phyloP scores from a whole-genome alignment of 2,329 filamentous ascomycete species.

The Cucurbitaria berberidis region DNA sequence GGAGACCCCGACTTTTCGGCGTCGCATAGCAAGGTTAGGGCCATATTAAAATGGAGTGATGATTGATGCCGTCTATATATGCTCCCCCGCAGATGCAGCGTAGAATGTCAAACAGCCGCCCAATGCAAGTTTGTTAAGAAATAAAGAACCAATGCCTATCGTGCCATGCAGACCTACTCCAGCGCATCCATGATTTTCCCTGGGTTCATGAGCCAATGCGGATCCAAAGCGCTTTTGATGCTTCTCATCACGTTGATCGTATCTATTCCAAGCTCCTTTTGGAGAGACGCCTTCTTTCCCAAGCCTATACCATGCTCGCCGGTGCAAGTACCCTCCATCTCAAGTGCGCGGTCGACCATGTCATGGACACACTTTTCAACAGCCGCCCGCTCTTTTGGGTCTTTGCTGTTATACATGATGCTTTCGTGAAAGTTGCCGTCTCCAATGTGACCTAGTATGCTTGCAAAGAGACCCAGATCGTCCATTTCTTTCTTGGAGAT shows the following conservation, averaged over 20 bases:
- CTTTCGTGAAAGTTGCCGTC: conserved; percentile 95
- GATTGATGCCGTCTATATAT: conserved; percentile 9
- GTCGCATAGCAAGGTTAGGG: background rate
- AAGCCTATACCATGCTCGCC: conserved; percentile 87
- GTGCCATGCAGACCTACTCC: conserved; percentile 11
- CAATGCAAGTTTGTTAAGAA: conserved; percentile 20
- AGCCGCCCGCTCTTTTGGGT: conserved; percentile 72
- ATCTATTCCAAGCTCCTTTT: conserved; percentile 79
- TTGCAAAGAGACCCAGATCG: conserved; percentile 82
- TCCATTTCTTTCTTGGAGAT: conserved; percentile 89
- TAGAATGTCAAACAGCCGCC: conserved; percentile 25
- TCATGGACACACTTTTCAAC: conserved; percentile 84
- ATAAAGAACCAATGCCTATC: conserved; percentile 1
- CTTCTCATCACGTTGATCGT: conserved; percentile 84
- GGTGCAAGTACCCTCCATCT: conserved; percentile 94
- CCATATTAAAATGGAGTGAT: background rate
- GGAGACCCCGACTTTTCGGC: background rate
- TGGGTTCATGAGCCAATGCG: conserved; percentile 87
- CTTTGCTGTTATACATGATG: conserved; percentile 81
- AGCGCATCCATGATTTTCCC: conserved; percentile 81
- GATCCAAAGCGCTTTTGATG: conserved; percentile 83
- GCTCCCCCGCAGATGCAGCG: conserved; percentile 14
- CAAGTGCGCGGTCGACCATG: conserved; percentile 88
- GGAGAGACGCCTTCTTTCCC: conserved; percentile 81
- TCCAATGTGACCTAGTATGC: conserved; percentile 86